These are phyloP conservation scores for Bathelium albidoporum DNA, from an alignment of 495 filamentous ascomycete species.

Conservation along the genomic window DNA sequence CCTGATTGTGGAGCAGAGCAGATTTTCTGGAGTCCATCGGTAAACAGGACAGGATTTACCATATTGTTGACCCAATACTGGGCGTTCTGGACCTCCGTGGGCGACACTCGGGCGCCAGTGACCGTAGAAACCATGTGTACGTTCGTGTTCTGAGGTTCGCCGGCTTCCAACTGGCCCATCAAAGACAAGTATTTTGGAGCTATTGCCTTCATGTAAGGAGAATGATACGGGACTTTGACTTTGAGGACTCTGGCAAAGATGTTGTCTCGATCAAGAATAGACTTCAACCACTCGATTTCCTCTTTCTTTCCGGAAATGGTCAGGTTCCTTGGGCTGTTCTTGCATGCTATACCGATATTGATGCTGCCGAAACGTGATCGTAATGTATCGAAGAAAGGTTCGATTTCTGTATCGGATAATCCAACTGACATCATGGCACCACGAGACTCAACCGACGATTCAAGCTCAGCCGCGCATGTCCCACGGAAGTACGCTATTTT, in stretches of 20 bases:
- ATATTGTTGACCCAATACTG: slow-evolving; percentile 16
- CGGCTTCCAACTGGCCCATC: neutral
- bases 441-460: neutral
- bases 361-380: neutral
- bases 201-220: slow-evolving; percentile 44
- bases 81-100: neutral
- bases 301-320: slow-evolving; percentile 48
- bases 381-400: neutral
- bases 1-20: neutral
- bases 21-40: slow-evolving; percentile 6
- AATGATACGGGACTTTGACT: slow-evolving; percentile 54
- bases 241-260: slow-evolving; percentile 44
- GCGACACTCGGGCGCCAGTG: neutral
- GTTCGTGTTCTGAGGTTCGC: neutral
- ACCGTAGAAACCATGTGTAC: neutral
- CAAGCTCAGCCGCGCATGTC: neutral
- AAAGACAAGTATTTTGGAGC: neutral
- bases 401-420: neutral
- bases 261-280: slow-evolving; percentile 33
- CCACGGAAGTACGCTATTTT: slow-evolving; percentile 34
- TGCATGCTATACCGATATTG: slow-evolving; percentile 15
- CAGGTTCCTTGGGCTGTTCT: slow-evolving; percentile 50
- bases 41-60: slow-evolving; percentile 9
- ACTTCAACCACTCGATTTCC: slow-evolving; percentile 40
- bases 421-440: slow-evolving; percentile 23